Evolutionary conservation across 1,284 basidiomycete species (phyloP).

Genomic region (Exobasidium cylindrosporum): DNA sequence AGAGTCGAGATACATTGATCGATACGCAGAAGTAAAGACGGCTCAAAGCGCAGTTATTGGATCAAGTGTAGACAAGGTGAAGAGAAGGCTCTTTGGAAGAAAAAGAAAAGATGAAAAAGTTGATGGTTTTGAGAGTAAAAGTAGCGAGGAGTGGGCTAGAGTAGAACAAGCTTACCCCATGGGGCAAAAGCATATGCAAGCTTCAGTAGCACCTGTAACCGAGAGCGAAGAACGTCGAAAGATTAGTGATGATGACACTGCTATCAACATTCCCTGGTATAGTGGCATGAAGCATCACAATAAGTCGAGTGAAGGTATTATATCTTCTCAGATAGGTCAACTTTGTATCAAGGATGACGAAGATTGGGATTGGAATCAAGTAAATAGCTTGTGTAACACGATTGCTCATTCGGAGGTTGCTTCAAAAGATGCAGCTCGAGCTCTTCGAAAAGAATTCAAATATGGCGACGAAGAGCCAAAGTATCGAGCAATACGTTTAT

Average conservation of each 20-base stretch:
- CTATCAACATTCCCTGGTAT: constrained; percentile 10
- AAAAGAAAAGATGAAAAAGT: constrained; percentile 24
- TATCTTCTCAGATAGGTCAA: constrained; percentile 23
- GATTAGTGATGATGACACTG: not conserved
- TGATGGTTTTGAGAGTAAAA: constrained; percentile 21
- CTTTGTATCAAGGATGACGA: constrained; percentile 23
- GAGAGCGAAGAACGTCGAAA: not conserved
- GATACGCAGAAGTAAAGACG: not conserved
- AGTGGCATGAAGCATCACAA: constrained; percentile 20
- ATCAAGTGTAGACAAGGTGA: constrained; percentile 22
- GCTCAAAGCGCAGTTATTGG: not conserved
- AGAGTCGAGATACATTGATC: not conserved
- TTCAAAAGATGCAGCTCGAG: constrained; percentile 43
- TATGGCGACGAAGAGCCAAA: constrained; percentile 28
- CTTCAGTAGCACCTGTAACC: constrained; percentile 13
- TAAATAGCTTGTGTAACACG: constrained; percentile 26
- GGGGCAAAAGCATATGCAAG: constrained; percentile 24
- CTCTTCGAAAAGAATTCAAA: constrained; percentile 48
- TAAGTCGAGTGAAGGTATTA: constrained; percentile 17
- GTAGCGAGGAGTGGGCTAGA: not conserved
- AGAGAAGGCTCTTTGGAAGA: constrained; percentile 27
- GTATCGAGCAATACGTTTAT: constrained; percentile 34
- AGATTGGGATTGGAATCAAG: constrained; percentile 32
- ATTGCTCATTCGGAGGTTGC: constrained; percentile 36
- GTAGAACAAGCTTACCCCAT: not conserved